Evolutionary conservation across 371 early-diverging fungal genomes (phyloP).

Genomic region (Mucor mucedo): DNA sequence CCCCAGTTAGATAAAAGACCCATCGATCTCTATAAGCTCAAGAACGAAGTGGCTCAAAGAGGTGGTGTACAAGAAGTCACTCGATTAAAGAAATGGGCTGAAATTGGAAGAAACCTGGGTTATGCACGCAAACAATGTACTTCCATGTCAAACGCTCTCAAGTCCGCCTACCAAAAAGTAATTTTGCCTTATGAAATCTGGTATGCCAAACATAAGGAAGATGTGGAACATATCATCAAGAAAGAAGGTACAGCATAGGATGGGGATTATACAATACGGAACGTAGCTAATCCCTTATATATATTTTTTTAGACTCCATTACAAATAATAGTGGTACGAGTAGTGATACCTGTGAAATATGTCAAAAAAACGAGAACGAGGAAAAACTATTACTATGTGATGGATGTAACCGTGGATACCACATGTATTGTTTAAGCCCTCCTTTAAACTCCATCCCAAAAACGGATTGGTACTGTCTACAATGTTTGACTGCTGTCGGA

Average conservation of each 20-base stretch:
- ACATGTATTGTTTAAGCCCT: constrained; percentile 81
- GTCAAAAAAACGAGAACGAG: constrained; percentile 60
- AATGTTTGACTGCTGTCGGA: constrained; percentile 80
- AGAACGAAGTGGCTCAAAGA: constrained; percentile 79
- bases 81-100: constrained; percentile 86
- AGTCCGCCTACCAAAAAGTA: constrained; percentile 76
- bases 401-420: constrained; percentile 85
- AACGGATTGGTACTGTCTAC: constrained; percentile 88
- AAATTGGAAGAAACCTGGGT: constrained; percentile 81
- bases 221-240: constrained; percentile 23
- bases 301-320: not conserved
- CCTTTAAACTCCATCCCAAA: constrained; percentile 69
- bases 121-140: constrained; percentile 81
- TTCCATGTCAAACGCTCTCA: constrained; percentile 84
- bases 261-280: too few relatives aligned
- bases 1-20: constrained; percentile 86
- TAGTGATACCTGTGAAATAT: constrained; percentile 65
- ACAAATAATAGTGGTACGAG: not conserved
- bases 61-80: constrained; percentile 88
- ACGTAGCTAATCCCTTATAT: not conserved
- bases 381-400: constrained; percentile 84
- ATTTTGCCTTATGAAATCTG: constrained; percentile 89
- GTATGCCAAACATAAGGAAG: constrained; percentile 28
- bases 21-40: constrained; percentile 84
- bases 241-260: constrained; percentile 12